phyloP scores from a whole-genome alignment of 2,329 filamentous ascomycete genomes.

The Keithomyces neogunnii region DNA sequence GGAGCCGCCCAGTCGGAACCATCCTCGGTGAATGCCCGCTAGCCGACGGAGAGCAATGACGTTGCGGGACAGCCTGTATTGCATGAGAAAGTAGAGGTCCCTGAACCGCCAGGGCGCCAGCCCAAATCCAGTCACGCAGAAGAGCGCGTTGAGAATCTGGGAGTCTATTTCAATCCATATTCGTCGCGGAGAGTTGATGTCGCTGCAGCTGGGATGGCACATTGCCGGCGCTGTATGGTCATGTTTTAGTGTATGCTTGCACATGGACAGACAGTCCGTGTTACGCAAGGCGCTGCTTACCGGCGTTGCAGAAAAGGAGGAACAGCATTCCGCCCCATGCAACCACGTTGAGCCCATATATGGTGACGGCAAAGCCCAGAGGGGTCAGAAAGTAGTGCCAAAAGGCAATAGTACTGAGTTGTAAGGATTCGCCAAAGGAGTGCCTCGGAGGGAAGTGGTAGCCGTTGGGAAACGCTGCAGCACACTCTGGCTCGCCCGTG shows the following conservation, averaged over 20 bases:
- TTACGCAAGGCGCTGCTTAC: constrained; percentile 9
- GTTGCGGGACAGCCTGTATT: constrained; percentile 49
- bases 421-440: constrained; percentile 49
- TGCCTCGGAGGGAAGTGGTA: constrained; percentile 58
- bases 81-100: constrained; percentile 65
- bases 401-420: constrained; percentile 51
- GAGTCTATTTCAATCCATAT: constrained; percentile 82
- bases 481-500: constrained; percentile 16
- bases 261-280: no score
- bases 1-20: constrained; percentile 66
- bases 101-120: constrained; percentile 78
- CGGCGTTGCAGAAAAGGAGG: constrained; percentile 68
- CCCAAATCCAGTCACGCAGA: constrained; percentile 81
- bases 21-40: constrained; percentile 64
- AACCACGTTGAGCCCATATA: constrained; percentile 76
- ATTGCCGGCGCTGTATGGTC: constrained; percentile 47
- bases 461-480: constrained; percentile 48
- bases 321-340: constrained; percentile 92
- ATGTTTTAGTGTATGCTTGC: not conserved
- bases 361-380: constrained; percentile 64
- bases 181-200: constrained; percentile 66
- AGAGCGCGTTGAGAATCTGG: constrained; percentile 70
- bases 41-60: constrained; percentile 54
- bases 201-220: constrained; percentile 61
- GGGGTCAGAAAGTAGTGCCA: constrained; percentile 69